Conservation (phyloP, 2,329 filamentous ascomycete genomes). For the Exophiala alcalophila region DNA sequence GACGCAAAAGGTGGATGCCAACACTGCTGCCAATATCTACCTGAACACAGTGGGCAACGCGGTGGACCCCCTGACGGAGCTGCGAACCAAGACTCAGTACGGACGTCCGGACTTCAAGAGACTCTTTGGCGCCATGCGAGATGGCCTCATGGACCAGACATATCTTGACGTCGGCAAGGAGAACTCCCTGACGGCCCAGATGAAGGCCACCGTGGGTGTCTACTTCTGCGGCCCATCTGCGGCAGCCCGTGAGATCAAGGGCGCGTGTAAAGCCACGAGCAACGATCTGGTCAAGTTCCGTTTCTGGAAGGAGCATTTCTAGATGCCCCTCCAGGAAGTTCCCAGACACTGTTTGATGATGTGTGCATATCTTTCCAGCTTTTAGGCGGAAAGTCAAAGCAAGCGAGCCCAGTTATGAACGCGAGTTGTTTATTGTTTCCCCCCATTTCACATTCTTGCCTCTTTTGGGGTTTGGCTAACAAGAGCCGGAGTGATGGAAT, state of each 20-base stretch:
- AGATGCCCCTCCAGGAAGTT: constrained; percentile 13
- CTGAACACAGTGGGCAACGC: constrained; percentile 89
- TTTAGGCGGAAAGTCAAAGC: too few relatives aligned
- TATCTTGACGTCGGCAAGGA: constrained; percentile 81
- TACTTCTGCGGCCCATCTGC: constrained; percentile 94
- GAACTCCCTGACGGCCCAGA: constrained; percentile 65
- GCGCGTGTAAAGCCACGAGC: constrained; percentile 70
- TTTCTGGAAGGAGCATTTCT: constrained; percentile 96
- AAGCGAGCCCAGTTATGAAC: too few relatives aligned
- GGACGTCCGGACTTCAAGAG: constrained; percentile 84
- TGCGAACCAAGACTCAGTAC: constrained; percentile 88
- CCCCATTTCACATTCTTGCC: too few relatives aligned
- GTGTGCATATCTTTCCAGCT: too few relatives aligned
- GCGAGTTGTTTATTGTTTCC: too few relatives aligned
- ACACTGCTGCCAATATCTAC: constrained; percentile 94
- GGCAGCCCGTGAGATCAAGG: constrained; percentile 77
- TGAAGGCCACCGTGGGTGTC: constrained; percentile 65
- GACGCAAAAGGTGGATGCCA: constrained; percentile 85
- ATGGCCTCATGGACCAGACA: constrained; percentile 78
- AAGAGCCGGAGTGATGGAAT: too few relatives aligned
- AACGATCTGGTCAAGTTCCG: constrained; percentile 82
- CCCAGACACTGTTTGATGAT: not conserved
- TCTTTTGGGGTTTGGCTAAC: too few relatives aligned
- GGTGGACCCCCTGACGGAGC: constrained; percentile 85
- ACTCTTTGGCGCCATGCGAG: constrained; percentile 78